These are phyloP conservation scores for Tolypocladium cylindrosporum DNA, from an alignment of 2,329 filamentous ascomycete genomes.

Conservation along the genomic window DNA sequence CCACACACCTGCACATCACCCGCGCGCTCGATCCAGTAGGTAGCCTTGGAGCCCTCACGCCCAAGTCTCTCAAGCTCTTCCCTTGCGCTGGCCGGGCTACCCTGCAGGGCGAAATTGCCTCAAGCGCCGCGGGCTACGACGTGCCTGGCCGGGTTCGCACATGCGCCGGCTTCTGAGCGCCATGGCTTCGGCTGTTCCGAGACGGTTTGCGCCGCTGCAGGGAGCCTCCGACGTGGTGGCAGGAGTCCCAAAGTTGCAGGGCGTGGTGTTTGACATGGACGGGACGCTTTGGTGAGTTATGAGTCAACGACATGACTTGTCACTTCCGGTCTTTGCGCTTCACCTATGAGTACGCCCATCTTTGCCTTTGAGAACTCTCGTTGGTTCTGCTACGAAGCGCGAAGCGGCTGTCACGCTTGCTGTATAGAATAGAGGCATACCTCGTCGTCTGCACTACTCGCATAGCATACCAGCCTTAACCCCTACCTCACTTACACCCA, in stretches of 20 bases:
- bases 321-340: too few species aligned
- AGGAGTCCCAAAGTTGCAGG: conserved; percentile 37
- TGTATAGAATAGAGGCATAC: not conserved
- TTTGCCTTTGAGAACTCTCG: not conserved
- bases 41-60: not conserved
- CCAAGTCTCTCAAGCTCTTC: too few species aligned
- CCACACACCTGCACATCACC: not conserved
- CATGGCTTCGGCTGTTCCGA: conserved; percentile 30
- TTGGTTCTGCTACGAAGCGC: not conserved
- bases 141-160: not conserved
- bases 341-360: too few species aligned
- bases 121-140: not conserved
- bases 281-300: conserved; percentile 70
- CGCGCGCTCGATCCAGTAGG: not conserved
- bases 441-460: too few species aligned
- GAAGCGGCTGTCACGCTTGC: not conserved
- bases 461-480: not conserved
- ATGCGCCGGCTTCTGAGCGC: conserved; percentile 16
- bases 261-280: conserved; percentile 84
- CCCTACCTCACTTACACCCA: not conserved
- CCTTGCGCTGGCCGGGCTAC: not conserved
- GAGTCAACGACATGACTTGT: not conserved
- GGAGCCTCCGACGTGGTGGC: conserved; percentile 12
- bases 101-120: not conserved
- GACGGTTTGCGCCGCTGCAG: conserved; percentile 48